Base-by-base conservation (phyloP, 2,329 filamentous ascomycete genomes). In the Pyricularia sp. region DNA sequence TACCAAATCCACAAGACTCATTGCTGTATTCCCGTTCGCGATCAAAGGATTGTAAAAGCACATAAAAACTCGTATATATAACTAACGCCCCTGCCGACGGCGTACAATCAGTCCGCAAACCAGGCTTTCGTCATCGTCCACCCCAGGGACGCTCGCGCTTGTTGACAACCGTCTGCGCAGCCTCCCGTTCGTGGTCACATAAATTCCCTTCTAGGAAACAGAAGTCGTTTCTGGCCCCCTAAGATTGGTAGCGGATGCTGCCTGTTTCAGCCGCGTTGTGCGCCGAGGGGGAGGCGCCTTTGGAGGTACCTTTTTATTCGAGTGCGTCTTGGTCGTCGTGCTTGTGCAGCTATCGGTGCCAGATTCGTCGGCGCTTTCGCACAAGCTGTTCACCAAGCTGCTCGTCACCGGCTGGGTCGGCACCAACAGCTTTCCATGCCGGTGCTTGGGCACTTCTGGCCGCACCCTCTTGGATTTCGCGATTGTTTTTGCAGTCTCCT, bases 401-500 rank as follows among this genome's bases (percentile, higher is more conserved):
- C n/a, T 30, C 23, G 31, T 66, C 25, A 59, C 67, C n/a, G 66
- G 64, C 23, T 69, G 71, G 23, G 65, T 33, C 55, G 73, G 67
- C 58, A 72, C 74, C 65, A 78, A 75, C 1, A 83, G 83, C 4
- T 81, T 76, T 9, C 86, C 86, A 69, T 88, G 85, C 2, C 84
- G 80, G 70, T 88, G 85, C 72, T 79, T 85, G 1, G 86, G 86
- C 25, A 88, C 84, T 65, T 81, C 82, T 2, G 86, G 86, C 4
- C 86, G 76, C 2, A 80, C 79, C 72, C 82, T 85, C 74, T 82
- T 85, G 11, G 66, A n/a, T 77, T 79, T 67, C 14, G 36, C n/a
- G 9, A 42, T 7, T 20, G 25, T 17, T 20, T 5, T 42, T 12
- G 33, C 23, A 4, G 65, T 20, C 31, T 12, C 65, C 14, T 25